phyloP scores from a whole-genome alignment of 139 green algal species.

The Haematococcus sp. region DNA sequence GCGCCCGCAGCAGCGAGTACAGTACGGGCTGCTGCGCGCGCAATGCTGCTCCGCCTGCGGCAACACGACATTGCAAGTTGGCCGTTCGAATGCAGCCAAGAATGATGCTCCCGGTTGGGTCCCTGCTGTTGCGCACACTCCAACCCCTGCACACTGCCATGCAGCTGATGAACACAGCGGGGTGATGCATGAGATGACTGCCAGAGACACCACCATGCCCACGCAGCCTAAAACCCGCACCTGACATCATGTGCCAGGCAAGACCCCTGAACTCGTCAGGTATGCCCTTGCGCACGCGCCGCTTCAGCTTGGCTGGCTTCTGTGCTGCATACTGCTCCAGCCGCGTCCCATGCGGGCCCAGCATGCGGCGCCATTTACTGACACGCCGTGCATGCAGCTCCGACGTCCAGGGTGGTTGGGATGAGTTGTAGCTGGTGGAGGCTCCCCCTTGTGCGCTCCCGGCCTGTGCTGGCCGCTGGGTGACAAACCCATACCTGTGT shows the following conservation, averaged over 20 bases:
- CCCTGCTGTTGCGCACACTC: not conserved
- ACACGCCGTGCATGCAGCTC: constrained; percentile 28
- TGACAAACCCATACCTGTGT: constrained; percentile 4
- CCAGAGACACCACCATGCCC: not conserved
- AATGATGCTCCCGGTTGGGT: not conserved
- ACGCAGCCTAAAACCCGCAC: constrained; percentile 23
- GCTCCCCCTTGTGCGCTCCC: not conserved
- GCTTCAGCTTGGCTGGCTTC: constrained; percentile 53
- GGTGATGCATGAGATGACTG: too few species aligned
- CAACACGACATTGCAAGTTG: not conserved
- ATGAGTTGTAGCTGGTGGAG: not conserved
- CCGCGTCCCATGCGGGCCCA: constrained; percentile 29
- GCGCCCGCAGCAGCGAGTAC: constrained; percentile 21
- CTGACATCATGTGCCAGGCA: constrained; percentile 67
- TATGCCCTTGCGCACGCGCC: constrained; percentile 64
- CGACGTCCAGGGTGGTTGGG: not conserved
- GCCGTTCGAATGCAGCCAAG: not conserved
- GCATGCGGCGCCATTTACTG: constrained; percentile 58
- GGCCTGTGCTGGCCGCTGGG: not conserved
- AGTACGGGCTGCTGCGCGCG: constrained; percentile 13
- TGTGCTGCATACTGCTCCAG: constrained; percentile 37
- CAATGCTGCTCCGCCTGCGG: constrained; percentile 27
- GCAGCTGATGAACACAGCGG: not conserved
- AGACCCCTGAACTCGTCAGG: constrained; percentile 57
- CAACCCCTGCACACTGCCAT: not conserved